These are phyloP conservation scores for Boehmeria nivea DNA, from an alignment of 306 rosid species.

Conservation along the genomic window DNA sequence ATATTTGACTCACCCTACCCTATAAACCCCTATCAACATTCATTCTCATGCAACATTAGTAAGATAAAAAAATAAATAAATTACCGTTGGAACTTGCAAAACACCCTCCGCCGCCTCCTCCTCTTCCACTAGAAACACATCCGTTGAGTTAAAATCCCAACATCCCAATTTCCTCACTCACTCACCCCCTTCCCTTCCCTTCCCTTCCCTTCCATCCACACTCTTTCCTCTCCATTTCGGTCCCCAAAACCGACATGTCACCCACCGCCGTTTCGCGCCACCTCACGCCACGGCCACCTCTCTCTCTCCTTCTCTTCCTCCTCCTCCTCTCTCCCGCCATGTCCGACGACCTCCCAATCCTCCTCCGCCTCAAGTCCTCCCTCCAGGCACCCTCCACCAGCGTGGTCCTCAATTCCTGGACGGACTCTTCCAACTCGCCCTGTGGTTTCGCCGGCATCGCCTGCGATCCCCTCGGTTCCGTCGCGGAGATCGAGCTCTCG, in stretches of 20 bases:
- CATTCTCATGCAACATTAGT: background rate
- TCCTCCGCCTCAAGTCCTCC: constrained; percentile 45
- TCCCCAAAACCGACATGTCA: constrained; percentile 24
- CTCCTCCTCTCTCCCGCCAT: constrained; percentile 22
- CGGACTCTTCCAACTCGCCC: background rate
- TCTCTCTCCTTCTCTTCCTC: constrained; percentile 29
- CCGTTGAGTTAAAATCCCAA: constrained; percentile 9
- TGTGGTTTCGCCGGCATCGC: constrained; percentile 56
- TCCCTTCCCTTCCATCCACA: background rate
- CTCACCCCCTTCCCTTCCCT: background rate
- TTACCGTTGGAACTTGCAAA: background rate
- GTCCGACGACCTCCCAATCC: constrained; percentile 45
- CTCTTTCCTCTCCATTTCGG: constrained; percentile 3
- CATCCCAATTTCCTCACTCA: background rate
- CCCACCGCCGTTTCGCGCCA: constrained; percentile 14
- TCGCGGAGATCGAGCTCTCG: constrained; percentile 57
- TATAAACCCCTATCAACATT: no score
- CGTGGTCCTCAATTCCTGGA: constrained; percentile 41
- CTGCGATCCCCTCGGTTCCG: constrained; percentile 36
- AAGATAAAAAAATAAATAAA: background rate
- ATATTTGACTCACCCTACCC: no score
- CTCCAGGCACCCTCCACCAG: constrained; percentile 21
- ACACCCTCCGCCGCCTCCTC: background rate
- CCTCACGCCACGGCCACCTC: background rate
- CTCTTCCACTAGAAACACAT: no score